Percentiles rank a stretch among this genome's conserved stretches.
phyloP scores from a whole-genome alignment of 768 basidiomycete genomes.

The Mycena galericulata region DNA sequence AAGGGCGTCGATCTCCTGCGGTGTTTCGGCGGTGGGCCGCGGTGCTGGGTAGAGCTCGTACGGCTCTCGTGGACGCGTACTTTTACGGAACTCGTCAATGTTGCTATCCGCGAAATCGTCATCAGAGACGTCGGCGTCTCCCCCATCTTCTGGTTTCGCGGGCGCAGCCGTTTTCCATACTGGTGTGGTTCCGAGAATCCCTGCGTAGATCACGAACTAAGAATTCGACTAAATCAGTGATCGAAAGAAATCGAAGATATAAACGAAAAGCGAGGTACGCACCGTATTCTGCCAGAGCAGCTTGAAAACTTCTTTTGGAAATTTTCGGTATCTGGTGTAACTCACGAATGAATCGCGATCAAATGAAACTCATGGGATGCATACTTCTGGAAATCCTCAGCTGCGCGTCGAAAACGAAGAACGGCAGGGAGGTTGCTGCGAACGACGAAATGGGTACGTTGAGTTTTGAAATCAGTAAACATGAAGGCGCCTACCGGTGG shows the following conservation, averaged over 20 bases:
- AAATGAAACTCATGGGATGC: background rate
- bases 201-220: slow-evolving; percentile 74
- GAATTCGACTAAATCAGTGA: slow-evolving; percentile 3
- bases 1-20: slow-evolving; percentile 50
- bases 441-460: too few species aligned
- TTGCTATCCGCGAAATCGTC: slow-evolving; percentile 52
- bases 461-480: slow-evolving; percentile 35
- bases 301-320: slow-evolving; percentile 44
- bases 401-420: background rate
- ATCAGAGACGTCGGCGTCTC: slow-evolving; percentile 28
- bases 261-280: slow-evolving; percentile 51
- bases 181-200: slow-evolving; percentile 63
- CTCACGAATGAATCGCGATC: slow-evolving; percentile 24
- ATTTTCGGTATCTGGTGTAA: slow-evolving; percentile 45
- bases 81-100: slow-evolving; percentile 32
- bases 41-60: slow-evolving; percentile 49
- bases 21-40: slow-evolving; percentile 46
- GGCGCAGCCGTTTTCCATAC: slow-evolving; percentile 54
- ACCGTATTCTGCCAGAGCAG: slow-evolving; percentile 68
- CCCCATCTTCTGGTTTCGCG: slow-evolving; percentile 38
- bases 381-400: slow-evolving; percentile 13
- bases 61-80: slow-evolving; percentile 49
- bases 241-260: background rate
- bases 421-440: background rate
- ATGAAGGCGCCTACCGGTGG: slow-evolving; percentile 1